phyloP scores from a whole-genome alignment of 2,329 filamentous ascomycete species.

The Botryosphaeria dothidea region DNA sequence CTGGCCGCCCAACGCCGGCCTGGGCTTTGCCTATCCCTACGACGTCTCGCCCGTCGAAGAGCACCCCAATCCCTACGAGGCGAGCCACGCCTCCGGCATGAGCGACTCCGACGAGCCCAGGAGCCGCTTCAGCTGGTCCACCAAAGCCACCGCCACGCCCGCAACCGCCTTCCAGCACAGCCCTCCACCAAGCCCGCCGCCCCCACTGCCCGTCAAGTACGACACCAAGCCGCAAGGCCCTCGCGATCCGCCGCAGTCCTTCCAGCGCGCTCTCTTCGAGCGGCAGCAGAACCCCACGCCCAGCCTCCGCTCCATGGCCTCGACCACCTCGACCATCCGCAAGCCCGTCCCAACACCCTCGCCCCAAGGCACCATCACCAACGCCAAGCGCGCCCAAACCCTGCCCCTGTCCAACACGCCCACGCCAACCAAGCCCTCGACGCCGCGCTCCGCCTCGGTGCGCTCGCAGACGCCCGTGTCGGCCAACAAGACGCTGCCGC shows the following conservation, averaged over 20 bases:
- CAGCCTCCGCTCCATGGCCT: conserved; percentile 24
- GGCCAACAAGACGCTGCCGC: conserved; percentile 39
- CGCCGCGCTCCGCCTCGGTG: not conserved
- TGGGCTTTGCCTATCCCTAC: conserved; percentile 20
- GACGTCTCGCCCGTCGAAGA: conserved; percentile 19
- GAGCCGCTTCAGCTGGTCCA: conserved; percentile 47
- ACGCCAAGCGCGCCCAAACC: conserved; percentile 10
- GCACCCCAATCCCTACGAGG: conserved; percentile 1
- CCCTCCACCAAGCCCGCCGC: conserved; percentile 44
- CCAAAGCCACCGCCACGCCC: conserved; percentile 36
- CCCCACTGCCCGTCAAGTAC: conserved; percentile 33
- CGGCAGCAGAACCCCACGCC: conserved; percentile 30
- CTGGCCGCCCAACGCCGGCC: not conserved
- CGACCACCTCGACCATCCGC: conserved; percentile 26
- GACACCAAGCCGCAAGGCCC: not conserved
- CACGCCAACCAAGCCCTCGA: not conserved
- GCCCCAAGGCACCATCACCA: conserved; percentile 22
- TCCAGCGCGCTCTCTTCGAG: conserved; percentile 29
- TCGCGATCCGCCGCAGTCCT: conserved; percentile 10
- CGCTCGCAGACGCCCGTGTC: conserved; percentile 27
- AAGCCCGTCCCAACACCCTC: conserved; percentile 30
- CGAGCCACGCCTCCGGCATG: not conserved
- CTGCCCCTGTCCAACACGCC: not conserved
- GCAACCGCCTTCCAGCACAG: conserved; percentile 41
- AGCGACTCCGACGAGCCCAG: conserved; percentile 22